Percentiles rank a stretch among this genome's conserved stretches.
Evolutionary conservation across 176 grass and related monocot genomes (phyloP).

Genomic region (Aegilops tauschii): DNA sequence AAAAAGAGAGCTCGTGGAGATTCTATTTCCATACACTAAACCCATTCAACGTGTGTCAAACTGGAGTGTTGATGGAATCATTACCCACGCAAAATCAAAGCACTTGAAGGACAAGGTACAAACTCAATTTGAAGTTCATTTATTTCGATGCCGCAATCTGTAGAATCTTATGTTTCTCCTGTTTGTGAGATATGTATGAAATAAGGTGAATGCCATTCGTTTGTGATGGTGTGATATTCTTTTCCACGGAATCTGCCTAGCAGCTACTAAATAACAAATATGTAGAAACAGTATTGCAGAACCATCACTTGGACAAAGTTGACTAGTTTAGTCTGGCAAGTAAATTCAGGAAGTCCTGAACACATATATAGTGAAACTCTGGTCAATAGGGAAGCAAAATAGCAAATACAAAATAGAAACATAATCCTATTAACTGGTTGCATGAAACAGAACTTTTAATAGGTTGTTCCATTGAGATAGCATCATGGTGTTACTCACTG

Average conservation of each 20-base stretch:
- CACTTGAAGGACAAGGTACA: not conserved
- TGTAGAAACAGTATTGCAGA: not conserved
- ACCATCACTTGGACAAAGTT: not conserved
- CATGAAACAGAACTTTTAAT: not conserved
- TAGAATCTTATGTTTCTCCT: not conserved
- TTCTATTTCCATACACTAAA: constrained; percentile 34
- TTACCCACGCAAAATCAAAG: constrained; percentile 20
- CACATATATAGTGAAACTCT: not conserved
- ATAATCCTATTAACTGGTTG: not conserved
- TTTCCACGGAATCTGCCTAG: not conserved
- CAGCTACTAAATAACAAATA: not conserved
- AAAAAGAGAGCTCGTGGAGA: constrained; percentile 32
- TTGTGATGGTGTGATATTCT: not conserved
- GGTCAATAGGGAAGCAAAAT: not conserved
- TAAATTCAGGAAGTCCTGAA: not conserved
- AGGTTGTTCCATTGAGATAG: not conserved
- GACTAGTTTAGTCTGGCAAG: not conserved
- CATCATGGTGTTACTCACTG: not conserved
- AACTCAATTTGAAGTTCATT: not conserved
- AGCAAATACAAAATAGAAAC: not conserved
- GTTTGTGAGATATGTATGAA: not conserved
- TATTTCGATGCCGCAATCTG: not conserved
- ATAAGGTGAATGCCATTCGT: not conserved
- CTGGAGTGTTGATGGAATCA: constrained; percentile 44
- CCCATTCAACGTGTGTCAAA: constrained; percentile 23